Evolutionary conservation across 371 early-diverging fungal genomes (phyloP), one percentile per base, ranked within the genome.

Genomic region (Furculomyces boomerangus): DNA sequence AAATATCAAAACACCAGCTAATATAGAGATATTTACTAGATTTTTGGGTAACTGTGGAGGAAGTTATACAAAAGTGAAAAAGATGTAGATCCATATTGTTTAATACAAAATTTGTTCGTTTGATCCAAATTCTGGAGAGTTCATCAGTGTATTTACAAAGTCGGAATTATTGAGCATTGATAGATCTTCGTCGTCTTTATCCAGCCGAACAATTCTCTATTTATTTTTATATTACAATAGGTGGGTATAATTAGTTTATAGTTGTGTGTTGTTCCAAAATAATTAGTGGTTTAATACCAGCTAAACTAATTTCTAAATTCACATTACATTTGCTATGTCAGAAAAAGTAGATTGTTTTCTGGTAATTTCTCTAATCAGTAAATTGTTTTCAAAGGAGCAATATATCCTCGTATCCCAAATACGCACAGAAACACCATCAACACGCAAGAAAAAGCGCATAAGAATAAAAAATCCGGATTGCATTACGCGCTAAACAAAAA

Each of bases 401-500:
- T n/a, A n/a, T n/a, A n/a, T n/a, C n/a, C 96, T 74, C 0, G 93
- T 90, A 54, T 95, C 96, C 53, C 79, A 78, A 14, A 89, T 71
- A 28, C 89, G 77, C 58, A 91, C 84, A 47, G 90, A 61, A 1
- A 95, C 96, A 57, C 84, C 80, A 65, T 95, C 96, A n/a, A 95
- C 89, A 20, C 94, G 78, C 50, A 95, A 57, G 59, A 90, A 91
- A 64, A 83, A 86, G 7, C 96, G 75, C 54, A 78, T 76, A n/a
- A 93, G 70, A 14, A 93, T 68, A 41, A 93, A 74, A 63, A 93
- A 88, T 45, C 91, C 86, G 2, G 79, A 74, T 2, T 86, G 86
- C 96, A 95, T 95, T 8, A 93, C 92, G 27, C 96, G 75, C 84
- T n/a, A n/a, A n/a, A n/a, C n/a, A n/a, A n/a, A n/a, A n/a, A n/a